A percentile compares a stretch with the other conserved stretches of the same genome.
Evolutionary conservation across 225 moss, liverwort and hornwort species (phyloP).

Genomic region (Pleurozium schreberi): DNA sequence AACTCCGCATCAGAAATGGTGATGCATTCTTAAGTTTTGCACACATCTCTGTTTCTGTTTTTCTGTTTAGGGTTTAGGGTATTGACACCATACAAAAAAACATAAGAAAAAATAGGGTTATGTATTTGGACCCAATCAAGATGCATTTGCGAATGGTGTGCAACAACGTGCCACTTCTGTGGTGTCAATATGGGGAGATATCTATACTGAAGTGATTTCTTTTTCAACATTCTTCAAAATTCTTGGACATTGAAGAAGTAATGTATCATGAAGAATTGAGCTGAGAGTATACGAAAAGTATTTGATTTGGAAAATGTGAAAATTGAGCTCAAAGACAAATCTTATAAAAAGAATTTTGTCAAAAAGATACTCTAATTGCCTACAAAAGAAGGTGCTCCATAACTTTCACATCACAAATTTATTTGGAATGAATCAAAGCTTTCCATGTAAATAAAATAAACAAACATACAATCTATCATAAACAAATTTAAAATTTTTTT

Average conservation of each 20-base stretch:
- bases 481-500: not conserved
- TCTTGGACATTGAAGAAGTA: not conserved
- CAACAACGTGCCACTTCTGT: not conserved
- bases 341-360: rapidly evolving
- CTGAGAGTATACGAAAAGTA: too few relatives aligned
- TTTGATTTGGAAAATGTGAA: not conserved
- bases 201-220: not conserved
- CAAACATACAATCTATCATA: not conserved
- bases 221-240: not conserved
- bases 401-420: not conserved
- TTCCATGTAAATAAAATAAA: not conserved
- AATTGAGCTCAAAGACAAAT: not conserved
- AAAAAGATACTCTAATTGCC: not conserved
- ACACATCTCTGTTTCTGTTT: not conserved
- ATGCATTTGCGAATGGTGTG: not conserved
- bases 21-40: not conserved
- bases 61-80: not conserved
- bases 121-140: not conserved
- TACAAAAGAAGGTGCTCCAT: not conserved
- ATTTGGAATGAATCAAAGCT: not conserved
- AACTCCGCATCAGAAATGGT: not conserved
- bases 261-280: too few relatives aligned
- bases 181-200: not conserved
- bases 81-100: not conserved
- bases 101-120: not conserved